These are phyloP conservation scores for Hanseniaspora lachancei DNA, from an alignment of 805 yeast species.

Conservation along the genomic window DNA sequence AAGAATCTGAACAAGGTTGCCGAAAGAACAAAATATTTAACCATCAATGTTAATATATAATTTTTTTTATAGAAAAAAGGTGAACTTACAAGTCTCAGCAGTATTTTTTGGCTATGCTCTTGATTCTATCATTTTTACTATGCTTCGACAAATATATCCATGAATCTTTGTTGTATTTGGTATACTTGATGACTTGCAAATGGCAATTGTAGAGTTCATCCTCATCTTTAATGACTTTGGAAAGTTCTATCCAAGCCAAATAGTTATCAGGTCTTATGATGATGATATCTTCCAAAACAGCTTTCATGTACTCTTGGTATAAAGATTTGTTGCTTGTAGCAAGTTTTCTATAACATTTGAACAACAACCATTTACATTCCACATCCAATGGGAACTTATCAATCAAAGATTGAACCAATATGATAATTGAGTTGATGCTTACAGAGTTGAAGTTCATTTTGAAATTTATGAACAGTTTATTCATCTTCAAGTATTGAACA, in stretches of 20 bases:
- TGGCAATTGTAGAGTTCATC: constrained; percentile 34
- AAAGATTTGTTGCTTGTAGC: not conserved
- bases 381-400: constrained; percentile 37
- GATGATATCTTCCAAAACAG: constrained; percentile 55
- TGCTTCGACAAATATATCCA: constrained; percentile 56
- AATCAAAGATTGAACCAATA: constrained; percentile 18
- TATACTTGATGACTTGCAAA: constrained; percentile 62
- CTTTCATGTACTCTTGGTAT: not conserved
- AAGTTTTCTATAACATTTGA: not conserved
- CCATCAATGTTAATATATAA: not conserved
- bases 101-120: not conserved
- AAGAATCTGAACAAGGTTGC: not conserved
- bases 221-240: constrained; percentile 21
- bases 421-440: constrained; percentile 15
- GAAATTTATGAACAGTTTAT: constrained; percentile 22
- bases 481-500: constrained; percentile 22
- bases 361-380: constrained; percentile 10
- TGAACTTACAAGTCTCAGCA: not conserved
- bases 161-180: constrained; percentile 52
- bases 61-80: not conserved
- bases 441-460: constrained; percentile 15
- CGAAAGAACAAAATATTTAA: not conserved
- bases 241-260: constrained; percentile 23
- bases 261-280: constrained; percentile 44
- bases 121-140: constrained; percentile 17